Evolutionary conservation across 1,139 yeast genomes (phyloP).

Genomic region (Geotrichum siamense): DNA sequence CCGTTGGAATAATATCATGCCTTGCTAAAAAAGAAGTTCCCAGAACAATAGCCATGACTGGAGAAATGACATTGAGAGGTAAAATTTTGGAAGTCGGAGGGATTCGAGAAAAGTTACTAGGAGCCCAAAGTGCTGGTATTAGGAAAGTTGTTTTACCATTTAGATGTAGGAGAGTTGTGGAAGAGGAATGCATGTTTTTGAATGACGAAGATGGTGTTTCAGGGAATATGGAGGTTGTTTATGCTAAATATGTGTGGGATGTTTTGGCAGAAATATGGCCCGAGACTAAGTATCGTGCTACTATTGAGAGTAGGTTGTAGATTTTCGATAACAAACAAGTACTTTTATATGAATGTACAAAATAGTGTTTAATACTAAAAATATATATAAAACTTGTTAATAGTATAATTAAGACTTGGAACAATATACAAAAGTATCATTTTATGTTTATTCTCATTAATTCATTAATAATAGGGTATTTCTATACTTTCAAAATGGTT

Average conservation of each 20-base stretch:
- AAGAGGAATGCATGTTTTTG: conserved; percentile 45
- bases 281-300: conserved; percentile 16
- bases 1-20: conserved; percentile 68
- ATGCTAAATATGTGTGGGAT: conserved; percentile 74
- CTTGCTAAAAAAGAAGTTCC: conserved; percentile 63
- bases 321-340: no score
- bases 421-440: no score
- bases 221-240: conserved; percentile 50
- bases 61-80: conserved; percentile 84
- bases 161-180: conserved; percentile 62
- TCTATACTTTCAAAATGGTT: neutral
- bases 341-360: no score
- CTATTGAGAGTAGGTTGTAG: conserved; percentile 18
- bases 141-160: conserved; percentile 62
- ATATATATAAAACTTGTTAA: no score
- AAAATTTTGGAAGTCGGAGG: conserved; percentile 88
- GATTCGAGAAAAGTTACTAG: conserved; percentile 71
- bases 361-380: no score
- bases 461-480: conserved; percentile 1
- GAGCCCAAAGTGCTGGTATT: conserved; percentile 70
- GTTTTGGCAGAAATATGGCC: conserved; percentile 63
- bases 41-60: conserved; percentile 78
- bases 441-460: no score
- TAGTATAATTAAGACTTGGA: no score
- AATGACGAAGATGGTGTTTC: conserved; percentile 44